A percentile compares a stretch with the other conserved stretches of the same genome.
Evolutionary conservation across 2,329 filamentous ascomycete genomes (phyloP).

Genomic region (Clonostachys solani): DNA sequence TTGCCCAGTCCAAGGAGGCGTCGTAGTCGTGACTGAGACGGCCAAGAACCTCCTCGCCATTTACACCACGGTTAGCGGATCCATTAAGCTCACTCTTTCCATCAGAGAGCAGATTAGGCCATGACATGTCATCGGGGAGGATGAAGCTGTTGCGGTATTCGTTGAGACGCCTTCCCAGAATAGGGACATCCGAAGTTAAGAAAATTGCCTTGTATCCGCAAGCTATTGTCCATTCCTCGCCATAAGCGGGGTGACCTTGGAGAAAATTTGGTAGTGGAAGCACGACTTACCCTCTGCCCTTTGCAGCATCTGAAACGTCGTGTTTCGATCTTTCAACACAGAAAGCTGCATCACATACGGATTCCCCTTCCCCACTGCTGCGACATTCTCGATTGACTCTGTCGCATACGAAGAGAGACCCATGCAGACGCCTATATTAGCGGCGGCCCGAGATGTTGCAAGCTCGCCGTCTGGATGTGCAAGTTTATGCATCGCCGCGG

Average conservation of each 20-base stretch:
- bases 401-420: conserved; percentile 8
- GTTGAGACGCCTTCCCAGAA: conserved; percentile 12
- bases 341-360: conserved; percentile 52
- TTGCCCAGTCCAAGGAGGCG: conserved; percentile 32
- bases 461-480: conserved; percentile 46
- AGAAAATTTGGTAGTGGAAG: not conserved
- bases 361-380: conserved; percentile 24
- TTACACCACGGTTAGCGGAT: no score
- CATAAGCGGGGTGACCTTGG: no score
- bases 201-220: conserved; percentile 17
- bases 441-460: conserved; percentile 39
- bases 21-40: conserved; percentile 23
- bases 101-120: conserved; percentile 6
- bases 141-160: conserved; percentile 14
- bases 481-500: conserved; percentile 47
- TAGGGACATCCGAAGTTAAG: conserved; percentile 15
- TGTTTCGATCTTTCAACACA: conserved; percentile 40
- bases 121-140: conserved; percentile 7
- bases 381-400: conserved; percentile 32
- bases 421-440: conserved; percentile 28
- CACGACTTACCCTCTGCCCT: conserved; percentile 29
- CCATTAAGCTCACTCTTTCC: no score
- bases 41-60: no score
- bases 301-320: conserved; percentile 27
- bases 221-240: no score